Percentiles rank a stretch among this genome's conserved stretches.
Evolutionary conservation across 495 filamentous ascomycete species (phyloP).

Genomic region (Penicillium daleae): DNA sequence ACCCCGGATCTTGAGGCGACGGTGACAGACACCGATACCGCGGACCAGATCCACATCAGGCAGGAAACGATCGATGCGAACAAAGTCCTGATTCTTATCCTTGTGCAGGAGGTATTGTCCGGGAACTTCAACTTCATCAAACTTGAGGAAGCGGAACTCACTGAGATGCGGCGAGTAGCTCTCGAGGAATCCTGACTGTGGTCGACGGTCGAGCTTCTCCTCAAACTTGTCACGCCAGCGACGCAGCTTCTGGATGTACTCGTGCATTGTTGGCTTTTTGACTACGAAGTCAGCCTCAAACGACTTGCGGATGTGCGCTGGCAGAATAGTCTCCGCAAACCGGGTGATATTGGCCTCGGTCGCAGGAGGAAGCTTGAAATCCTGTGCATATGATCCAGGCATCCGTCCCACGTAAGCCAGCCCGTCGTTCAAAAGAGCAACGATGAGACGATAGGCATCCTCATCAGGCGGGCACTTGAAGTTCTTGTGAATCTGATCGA

Average conservation of each 20-base stretch:
- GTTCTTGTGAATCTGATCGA: constrained; percentile 96
- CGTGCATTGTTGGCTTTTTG: constrained; percentile 91
- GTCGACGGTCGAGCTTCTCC: constrained; percentile 92
- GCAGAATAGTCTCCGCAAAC: constrained; percentile 95
- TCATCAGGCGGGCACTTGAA: constrained; percentile 99
- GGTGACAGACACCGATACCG: constrained; percentile 83
- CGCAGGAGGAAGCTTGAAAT: constrained; percentile 84
- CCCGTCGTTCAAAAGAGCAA: constrained; percentile 93
- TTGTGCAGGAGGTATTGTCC: constrained; percentile 96
- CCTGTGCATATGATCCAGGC: constrained; percentile 82
- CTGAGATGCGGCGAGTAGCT: constrained; percentile 84
- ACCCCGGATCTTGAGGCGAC: constrained; percentile 93
- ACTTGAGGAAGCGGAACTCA: constrained; percentile 95
- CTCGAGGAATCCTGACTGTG: constrained; percentile 71
- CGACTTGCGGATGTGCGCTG: constrained; percentile 85
- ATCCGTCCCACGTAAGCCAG: constrained; percentile 84
- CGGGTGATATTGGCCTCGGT: constrained; percentile 96
- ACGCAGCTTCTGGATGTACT: constrained; percentile 96
- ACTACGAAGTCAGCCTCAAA: constrained; percentile 96
- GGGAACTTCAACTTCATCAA: constrained; percentile 97
- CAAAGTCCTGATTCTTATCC: constrained; percentile 98
- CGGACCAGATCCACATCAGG: constrained; percentile 92
- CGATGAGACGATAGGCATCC: constrained; percentile 96
- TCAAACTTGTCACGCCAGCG: constrained; percentile 98
- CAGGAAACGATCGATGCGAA: constrained; percentile 94